Conservation (phyloP, 2,329 filamentous ascomycete species). For the Xylariaceae sp. region DNA sequence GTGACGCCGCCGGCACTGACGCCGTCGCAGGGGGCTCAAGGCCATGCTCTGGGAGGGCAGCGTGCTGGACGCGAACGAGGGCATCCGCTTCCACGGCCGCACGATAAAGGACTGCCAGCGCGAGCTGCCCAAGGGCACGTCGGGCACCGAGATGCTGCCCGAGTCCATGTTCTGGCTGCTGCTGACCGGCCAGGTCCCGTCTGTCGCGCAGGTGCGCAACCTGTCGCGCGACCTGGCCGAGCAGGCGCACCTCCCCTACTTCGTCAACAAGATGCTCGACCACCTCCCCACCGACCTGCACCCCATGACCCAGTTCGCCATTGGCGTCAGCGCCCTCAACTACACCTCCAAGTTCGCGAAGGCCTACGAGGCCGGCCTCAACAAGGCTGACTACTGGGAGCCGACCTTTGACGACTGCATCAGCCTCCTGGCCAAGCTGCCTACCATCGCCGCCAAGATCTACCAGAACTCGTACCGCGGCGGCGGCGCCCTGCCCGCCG, state of each 20-base stretch:
- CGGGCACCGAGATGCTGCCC: slow-evolving; percentile 93
- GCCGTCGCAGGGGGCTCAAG: slow-evolving; percentile 59
- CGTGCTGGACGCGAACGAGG: slow-evolving; percentile 91
- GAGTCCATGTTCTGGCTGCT: slow-evolving; percentile 99
- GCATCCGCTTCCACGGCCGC: slow-evolving; percentile 94
- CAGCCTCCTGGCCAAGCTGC: slow-evolving; percentile 88
- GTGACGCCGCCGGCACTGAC: slow-evolving; percentile 2
- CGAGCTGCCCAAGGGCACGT: slow-evolving; percentile 84
- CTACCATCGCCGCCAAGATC: slow-evolving; percentile 93
- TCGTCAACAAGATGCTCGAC: slow-evolving; percentile 82
- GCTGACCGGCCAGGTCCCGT: slow-evolving; percentile 85
- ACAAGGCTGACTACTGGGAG: slow-evolving; percentile 98
- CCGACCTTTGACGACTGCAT: slow-evolving; percentile 95
- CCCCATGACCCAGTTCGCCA: slow-evolving; percentile 97
- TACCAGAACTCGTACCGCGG: slow-evolving; percentile 86
- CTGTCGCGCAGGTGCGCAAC: slow-evolving; percentile 68
- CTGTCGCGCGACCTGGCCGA: slow-evolving; percentile 84
- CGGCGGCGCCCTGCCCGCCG: slow-evolving; percentile 62
- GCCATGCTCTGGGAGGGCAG: slow-evolving; percentile 99
- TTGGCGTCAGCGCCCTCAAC: slow-evolving; percentile 91
- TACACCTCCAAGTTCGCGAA: slow-evolving; percentile 91
- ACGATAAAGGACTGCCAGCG: slow-evolving; percentile 98
- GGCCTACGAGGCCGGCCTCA: slow-evolving; percentile 81
- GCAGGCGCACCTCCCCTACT: slow-evolving; percentile 72
- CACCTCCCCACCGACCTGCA: slow-evolving; percentile 84